phyloP scores from a whole-genome alignment of 441 rosid species.

The Jatropha podagrica region DNA sequence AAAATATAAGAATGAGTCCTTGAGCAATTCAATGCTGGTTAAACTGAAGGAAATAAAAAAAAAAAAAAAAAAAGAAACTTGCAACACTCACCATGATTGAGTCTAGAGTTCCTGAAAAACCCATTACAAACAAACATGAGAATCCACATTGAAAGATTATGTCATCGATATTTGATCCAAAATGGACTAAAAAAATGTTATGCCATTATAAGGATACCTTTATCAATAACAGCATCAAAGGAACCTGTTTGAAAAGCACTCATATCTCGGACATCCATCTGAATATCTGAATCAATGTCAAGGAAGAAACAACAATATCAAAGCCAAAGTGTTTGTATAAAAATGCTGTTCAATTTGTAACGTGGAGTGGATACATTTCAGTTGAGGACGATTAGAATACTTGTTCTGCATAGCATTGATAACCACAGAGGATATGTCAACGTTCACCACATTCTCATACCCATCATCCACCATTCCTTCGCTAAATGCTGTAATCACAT shows the following conservation, averaged over 20 bases:
- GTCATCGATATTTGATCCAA: not conserved
- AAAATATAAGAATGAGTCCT: slow-evolving; percentile 1
- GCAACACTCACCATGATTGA: slow-evolving; percentile 68
- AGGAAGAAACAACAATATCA: slow-evolving; percentile 3
- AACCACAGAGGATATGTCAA: slow-evolving; percentile 78
- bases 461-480: slow-evolving; percentile 82
- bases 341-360: not conserved
- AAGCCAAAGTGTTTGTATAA: not conserved
- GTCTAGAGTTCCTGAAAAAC: slow-evolving; percentile 74
- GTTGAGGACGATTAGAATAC: slow-evolving; percentile 55
- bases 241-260: slow-evolving; percentile 52
- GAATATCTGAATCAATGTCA: slow-evolving; percentile 44
- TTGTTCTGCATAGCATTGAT: slow-evolving; percentile 60
- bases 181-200: not conserved
- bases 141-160: not conserved
- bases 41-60: not conserved
- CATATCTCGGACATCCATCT: slow-evolving; percentile 85
- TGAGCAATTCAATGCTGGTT: not conserved
- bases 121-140: slow-evolving; percentile 23
- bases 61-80: no score
- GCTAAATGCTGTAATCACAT: slow-evolving; percentile 51
- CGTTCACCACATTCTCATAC: slow-evolving; percentile 64
- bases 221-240: slow-evolving; percentile 73
- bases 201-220: slow-evolving; percentile 42
- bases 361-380: slow-evolving; percentile 52